Evolutionary conservation across 176 grass and related monocot genomes (phyloP).

Genomic region (Eremochloa ophiuroides): DNA sequence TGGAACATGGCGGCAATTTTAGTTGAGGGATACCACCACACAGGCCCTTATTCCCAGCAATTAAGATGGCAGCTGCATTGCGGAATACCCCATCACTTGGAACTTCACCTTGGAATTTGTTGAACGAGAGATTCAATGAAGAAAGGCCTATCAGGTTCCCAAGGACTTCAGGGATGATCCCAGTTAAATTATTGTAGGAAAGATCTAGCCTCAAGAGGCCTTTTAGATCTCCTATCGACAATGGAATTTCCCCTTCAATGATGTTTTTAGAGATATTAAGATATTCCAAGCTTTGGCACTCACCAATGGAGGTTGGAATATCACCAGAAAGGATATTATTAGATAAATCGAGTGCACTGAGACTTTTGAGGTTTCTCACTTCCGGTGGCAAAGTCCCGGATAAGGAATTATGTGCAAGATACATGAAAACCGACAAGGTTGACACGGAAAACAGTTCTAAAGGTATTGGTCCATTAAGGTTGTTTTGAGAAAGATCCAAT

Average conservation of each 20-base stretch:
- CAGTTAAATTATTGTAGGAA: conserved; percentile 35
- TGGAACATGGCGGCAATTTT: not conserved
- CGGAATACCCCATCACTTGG: no score
- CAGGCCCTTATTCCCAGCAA: conserved; percentile 33
- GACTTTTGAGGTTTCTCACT: conserved; percentile 26
- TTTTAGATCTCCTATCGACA: conserved; percentile 7
- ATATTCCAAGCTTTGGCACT: conserved; percentile 25
- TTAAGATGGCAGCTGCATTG: conserved; percentile 14
- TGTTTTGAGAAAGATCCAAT: conserved; percentile 44
- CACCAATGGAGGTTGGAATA: conserved; percentile 36
- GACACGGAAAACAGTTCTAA: conserved; percentile 38
- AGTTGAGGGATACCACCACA: conserved; percentile 28
- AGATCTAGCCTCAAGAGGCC: conserved; percentile 39
- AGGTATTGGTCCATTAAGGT: conserved; percentile 22
- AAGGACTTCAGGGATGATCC: conserved; percentile 35
- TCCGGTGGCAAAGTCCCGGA: conserved; percentile 33
- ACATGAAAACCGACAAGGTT: conserved; percentile 13
- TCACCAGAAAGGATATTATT: conserved; percentile 38
- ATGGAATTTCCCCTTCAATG: conserved; percentile 34
- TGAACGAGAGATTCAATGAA: conserved; percentile 47
- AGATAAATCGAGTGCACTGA: conserved; percentile 29
- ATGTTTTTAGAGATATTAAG: conserved; percentile 37
- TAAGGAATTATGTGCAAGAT: conserved; percentile 41
- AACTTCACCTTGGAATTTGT: conserved; percentile 42
- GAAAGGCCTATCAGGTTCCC: not conserved